Percentiles rank a stretch among this genome's conserved stretches.
Conservation (phyloP, 768 basidiomycete species). For the Pisolithus albus region DNA sequence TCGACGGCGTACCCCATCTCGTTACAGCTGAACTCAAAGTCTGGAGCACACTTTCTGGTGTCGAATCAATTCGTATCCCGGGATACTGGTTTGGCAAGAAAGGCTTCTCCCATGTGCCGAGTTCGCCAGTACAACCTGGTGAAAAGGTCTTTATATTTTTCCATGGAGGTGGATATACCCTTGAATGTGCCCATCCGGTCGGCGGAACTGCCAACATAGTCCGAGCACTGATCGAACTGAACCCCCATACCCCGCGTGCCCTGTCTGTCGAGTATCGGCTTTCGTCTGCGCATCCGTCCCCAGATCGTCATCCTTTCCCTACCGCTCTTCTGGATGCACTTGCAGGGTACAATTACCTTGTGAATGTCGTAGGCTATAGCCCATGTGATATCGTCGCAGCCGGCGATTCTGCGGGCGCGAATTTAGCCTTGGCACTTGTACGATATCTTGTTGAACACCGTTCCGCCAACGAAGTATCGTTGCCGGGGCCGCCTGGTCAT, state of each 20-base stretch:
- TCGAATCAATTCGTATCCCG: conserved; percentile 39
- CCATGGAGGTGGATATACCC: conserved; percentile 58
- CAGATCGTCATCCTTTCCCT: conserved; percentile 57
- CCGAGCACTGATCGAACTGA: conserved; percentile 41
- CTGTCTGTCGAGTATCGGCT: conserved; percentile 71
- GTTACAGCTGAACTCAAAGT: conserved; percentile 25
- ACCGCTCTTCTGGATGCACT: conserved; percentile 68
- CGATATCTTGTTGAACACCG: conserved; percentile 54
- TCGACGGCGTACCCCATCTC: conserved; percentile 27
- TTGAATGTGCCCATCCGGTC: conserved; percentile 51
- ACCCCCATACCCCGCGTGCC: conserved; percentile 37
- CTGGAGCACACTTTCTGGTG: conserved; percentile 27
- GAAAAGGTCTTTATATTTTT: conserved; percentile 53
- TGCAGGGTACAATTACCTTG: conserved; percentile 67
- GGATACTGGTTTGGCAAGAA: conserved; percentile 53
- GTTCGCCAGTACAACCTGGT: conserved; percentile 33
- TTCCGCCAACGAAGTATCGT: conserved; percentile 11
- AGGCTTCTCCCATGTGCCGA: conserved; percentile 30
- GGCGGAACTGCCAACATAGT: conserved; percentile 35
- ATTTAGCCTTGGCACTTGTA: conserved; percentile 57
- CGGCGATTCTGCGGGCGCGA: conserved; percentile 79
- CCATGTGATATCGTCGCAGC: conserved; percentile 56
- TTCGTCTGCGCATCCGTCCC: conserved; percentile 38
- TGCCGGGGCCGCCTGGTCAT: conserved; percentile 42
- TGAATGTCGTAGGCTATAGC: conserved; percentile 47